These are phyloP conservation scores for Groenewaldozyma sp. DNA, from an alignment of 1,139 yeast species.

Conservation along the genomic window DNA sequence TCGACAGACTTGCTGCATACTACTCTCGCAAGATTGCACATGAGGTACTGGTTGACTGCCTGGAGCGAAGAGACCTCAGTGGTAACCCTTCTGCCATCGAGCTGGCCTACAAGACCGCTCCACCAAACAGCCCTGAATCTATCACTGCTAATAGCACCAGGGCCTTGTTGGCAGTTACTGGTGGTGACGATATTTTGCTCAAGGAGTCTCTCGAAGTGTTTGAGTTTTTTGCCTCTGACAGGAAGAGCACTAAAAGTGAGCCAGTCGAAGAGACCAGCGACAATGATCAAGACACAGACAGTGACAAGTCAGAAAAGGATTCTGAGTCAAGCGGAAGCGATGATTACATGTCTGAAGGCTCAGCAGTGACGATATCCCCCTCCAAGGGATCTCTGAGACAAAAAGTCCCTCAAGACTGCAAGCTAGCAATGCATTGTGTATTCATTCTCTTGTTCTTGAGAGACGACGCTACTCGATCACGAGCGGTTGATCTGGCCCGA, in stretches of 20 bases:
- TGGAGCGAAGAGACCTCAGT: conserved; percentile 10
- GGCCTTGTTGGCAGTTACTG: conserved; percentile 24
- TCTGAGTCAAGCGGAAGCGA: conserved; percentile 2
- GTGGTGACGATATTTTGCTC: conserved; percentile 14
- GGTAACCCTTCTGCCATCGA: conserved; percentile 17
- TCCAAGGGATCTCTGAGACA: background rate
- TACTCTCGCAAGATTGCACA: conserved; percentile 22
- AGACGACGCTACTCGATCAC: conserved; percentile 14
- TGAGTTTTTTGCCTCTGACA: background rate
- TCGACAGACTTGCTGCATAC: conserved; percentile 28
- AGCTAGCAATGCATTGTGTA: conserved; percentile 23
- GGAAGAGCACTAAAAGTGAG: background rate
- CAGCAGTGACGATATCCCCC: conserved; percentile 1
- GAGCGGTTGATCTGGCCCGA: conserved; percentile 16
- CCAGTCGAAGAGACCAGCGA: background rate
- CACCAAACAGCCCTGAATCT: conserved; percentile 22
- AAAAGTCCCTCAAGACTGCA: conserved; percentile 19
- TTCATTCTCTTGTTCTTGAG: conserved; percentile 19
- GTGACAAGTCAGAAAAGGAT: no score
- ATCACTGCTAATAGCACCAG: conserved; percentile 26
- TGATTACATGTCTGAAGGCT: background rate
- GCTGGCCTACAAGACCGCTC: conserved; percentile 22
- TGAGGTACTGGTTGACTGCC: conserved; percentile 19
- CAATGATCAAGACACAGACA: background rate
- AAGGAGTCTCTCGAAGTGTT: background rate